Base-by-base conservation (phyloP, 2,329 filamentous ascomycete species). In the Pseudopyrenochaeta lycopersici region DNA sequence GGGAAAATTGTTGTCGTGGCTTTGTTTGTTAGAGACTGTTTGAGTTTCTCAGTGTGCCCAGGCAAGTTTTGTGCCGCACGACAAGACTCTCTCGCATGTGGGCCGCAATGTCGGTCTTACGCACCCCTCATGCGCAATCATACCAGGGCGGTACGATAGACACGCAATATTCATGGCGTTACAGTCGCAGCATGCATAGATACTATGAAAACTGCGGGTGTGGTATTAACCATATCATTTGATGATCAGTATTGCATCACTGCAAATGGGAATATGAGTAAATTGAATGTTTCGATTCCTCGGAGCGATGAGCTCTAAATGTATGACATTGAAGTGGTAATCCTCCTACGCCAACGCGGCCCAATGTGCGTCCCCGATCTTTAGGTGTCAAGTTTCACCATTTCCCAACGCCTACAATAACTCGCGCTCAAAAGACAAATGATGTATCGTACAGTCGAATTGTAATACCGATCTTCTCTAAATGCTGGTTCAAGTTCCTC, bases 401-500 rank as follows among this genome's bases (percentile, higher is more conserved):
- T 21, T 35, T 35, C 39, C 12, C 17, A 38, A 31, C 35, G 32
- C 44, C 12, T 42, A 18, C 40, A 27, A 33, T 32, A 27, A 30
- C 39, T 17, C 21, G 20, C 23, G 18, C 38, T 15, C 4, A 36
- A 31, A 38, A 43, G 43, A 36, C 39, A 17, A 29, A 49, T 56
- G 49, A 32, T 51, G 54, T 54, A 46, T 40, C 23, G 40, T 53
- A 54, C 36, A 54, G 23, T 30, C n/a, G 11, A 49, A 52, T 44
- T 14, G 32, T 17, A 42, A 36, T 40, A 41, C 18, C 27, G 18
- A 35, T 31, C 11, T 48, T 43, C 23, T 62, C 50, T 45, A 55
- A 49, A 62, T 62, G 58, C 50, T 46, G 21, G 31, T 23, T 51
- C 21, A 35, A 38, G 33, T 35, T 31, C 38, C 38, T 40, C 33